These are phyloP conservation scores for Candida sp. DNA, from an alignment of 1,139 yeast species.

Conservation along the genomic window DNA sequence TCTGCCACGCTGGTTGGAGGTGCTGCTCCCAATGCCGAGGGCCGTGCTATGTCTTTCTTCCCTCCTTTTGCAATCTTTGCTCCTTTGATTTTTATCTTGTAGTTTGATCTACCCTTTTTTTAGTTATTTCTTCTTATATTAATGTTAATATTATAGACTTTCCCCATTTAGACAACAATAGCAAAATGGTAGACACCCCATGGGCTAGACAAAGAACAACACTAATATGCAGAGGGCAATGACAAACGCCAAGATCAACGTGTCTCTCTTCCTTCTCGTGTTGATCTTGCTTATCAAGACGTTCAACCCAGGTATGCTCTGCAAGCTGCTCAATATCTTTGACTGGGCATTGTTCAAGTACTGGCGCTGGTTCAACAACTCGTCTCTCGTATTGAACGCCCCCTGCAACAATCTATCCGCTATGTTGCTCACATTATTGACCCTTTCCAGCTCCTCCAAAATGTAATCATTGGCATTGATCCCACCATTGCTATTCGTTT, in stretches of 20 bases:
- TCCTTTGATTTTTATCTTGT: too few species aligned
- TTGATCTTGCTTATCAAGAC: slow-evolving; percentile 79
- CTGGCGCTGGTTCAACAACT: slow-evolving; percentile 72
- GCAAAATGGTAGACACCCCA: not conserved
- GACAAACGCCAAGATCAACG: slow-evolving; percentile 78
- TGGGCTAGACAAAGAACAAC: slow-evolving; percentile 51
- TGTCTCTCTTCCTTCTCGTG: slow-evolving; percentile 87
- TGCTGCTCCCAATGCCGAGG: too few species aligned
- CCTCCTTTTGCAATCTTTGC: too few species aligned
- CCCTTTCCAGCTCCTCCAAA: slow-evolving; percentile 75
- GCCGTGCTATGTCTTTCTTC: too few species aligned
- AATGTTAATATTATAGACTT: not conserved
- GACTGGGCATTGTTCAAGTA: slow-evolving; percentile 67
- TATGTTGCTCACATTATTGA: slow-evolving; percentile 72
- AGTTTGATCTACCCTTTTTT: too few species aligned
- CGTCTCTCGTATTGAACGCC: slow-evolving; percentile 91
- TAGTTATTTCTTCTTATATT: too few species aligned
- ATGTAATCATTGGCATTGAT: slow-evolving; percentile 61
- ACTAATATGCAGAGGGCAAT: slow-evolving; percentile 76
- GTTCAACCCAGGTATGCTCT: slow-evolving; percentile 82
- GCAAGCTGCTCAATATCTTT: slow-evolving; percentile 62
- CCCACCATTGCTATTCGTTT: not conserved
- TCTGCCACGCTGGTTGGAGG: too few species aligned
- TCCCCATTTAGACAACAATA: not conserved
- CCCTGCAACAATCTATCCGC: slow-evolving; percentile 82